Evolutionary conservation across 768 basidiomycete species (phyloP).

Genomic region (Tricholoma saponaceum): DNA sequence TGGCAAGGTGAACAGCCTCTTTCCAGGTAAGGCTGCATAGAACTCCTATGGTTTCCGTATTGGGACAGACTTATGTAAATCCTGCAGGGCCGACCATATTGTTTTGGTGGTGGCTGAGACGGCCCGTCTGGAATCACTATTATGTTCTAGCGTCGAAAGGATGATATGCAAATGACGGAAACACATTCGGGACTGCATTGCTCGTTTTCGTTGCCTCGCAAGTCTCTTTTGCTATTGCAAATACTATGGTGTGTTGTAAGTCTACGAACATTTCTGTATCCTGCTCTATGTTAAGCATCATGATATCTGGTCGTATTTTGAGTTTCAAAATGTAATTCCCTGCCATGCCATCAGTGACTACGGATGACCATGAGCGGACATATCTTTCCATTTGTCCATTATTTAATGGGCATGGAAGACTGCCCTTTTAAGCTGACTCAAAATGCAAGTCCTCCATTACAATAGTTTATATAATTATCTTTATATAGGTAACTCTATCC

Average conservation of each 20-base stretch:
- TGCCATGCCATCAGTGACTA: too few relatives aligned
- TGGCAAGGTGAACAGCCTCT: conserved; percentile 35
- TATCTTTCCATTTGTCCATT: too few relatives aligned
- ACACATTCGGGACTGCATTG: not conserved
- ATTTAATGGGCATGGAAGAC: too few relatives aligned
- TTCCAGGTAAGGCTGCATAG: conserved; percentile 31
- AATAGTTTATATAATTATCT: not conserved
- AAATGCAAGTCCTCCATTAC: not conserved
- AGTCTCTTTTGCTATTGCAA: not conserved
- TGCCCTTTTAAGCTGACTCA: not conserved
- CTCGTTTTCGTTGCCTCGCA: not conserved
- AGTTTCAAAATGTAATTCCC: too few relatives aligned
- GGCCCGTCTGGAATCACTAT: not conserved
- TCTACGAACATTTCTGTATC: too few relatives aligned
- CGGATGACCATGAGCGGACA: too few relatives aligned
- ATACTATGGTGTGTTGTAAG: not conserved
- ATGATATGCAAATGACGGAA: too few relatives aligned
- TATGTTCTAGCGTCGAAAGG: not conserved
- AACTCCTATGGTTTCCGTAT: not conserved
- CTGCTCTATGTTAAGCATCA: too few relatives aligned
- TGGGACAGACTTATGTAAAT: not conserved
- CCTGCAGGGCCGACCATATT: not conserved
- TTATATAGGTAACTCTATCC: not conserved
- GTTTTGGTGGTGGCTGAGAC: not conserved
- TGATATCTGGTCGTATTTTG: too few relatives aligned